Evolutionary conservation across 139 green algal genomes (phyloP).

Genomic region (Volvox reticuliferus): DNA sequence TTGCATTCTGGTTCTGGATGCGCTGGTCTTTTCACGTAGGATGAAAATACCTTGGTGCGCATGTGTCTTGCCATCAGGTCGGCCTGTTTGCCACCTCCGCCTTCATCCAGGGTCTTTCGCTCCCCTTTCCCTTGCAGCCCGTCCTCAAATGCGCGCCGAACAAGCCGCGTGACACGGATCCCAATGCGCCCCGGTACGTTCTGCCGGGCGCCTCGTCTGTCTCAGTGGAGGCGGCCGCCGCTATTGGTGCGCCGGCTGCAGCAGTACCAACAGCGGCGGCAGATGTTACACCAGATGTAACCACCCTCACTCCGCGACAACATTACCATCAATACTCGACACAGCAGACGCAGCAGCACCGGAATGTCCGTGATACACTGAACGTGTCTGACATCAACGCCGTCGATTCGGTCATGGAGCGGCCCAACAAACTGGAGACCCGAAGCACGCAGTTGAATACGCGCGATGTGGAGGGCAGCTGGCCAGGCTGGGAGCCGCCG

Average conservation of each 20-base stretch:
- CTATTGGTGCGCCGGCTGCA: not conserved
- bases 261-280: not conserved
- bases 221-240: not conserved
- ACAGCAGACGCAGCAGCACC: not conserved
- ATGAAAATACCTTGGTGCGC: too few relatives aligned
- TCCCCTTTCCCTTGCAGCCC: conserved; percentile 6
- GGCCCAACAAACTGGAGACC: not conserved
- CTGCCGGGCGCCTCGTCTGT: not conserved
- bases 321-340: not conserved
- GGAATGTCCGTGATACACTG: not conserved
- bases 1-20: too few relatives aligned
- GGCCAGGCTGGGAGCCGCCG: conserved; percentile 49
- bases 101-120: too few relatives aligned
- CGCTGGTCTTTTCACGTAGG: too few relatives aligned
- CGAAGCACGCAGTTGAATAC: not conserved
- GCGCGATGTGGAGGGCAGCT: conserved; percentile 45
- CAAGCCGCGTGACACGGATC: conserved; percentile 48
- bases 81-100: too few relatives aligned
- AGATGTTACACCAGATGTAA: not conserved
- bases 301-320: not conserved
- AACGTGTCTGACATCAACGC: conserved; percentile 40
- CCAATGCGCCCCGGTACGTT: conserved; percentile 39
- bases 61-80: too few relatives aligned
- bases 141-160: not conserved
- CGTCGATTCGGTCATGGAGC: not conserved